A percentile compares a stretch with the other conserved stretches of the same genome.
These are phyloP conservation scores for Angophora floribunda DNA, from an alignment of 345 rosid species.

Conservation along the genomic window DNA sequence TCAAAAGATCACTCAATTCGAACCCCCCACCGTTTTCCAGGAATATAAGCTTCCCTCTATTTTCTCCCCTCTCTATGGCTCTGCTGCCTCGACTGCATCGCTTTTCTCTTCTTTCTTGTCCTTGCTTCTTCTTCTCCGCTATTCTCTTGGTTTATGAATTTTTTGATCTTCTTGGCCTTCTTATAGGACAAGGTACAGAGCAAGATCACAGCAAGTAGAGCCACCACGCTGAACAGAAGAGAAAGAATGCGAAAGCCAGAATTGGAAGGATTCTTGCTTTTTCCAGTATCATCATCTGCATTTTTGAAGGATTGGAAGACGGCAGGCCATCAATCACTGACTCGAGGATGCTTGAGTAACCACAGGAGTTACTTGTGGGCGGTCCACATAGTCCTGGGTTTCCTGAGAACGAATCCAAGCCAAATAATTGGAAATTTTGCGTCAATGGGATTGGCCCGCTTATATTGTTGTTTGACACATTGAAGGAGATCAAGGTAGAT, in stretches of 20 bases:
- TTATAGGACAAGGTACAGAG: conserved; percentile 14
- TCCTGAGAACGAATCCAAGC: conserved; percentile 1
- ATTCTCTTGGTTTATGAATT: neutral
- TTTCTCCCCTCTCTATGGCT: neutral
- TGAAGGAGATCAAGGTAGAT: conserved; percentile 10
- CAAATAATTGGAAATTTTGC: conserved; percentile 10
- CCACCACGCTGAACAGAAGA: conserved; percentile 6
- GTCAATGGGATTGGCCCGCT: conserved; percentile 20
- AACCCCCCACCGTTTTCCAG: conserved; percentile 7
- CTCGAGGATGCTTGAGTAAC: neutral
- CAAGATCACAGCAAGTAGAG: conserved; percentile 13
- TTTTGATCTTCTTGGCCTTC: conserved; percentile 12
- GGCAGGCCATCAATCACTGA: neutral
- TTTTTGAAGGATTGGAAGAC: neutral
- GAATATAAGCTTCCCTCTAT: conserved; percentile 17
- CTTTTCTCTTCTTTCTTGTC: neutral
- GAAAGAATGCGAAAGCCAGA: neutral
- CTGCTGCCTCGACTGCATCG: neutral
- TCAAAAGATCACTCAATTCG: conserved; percentile 27
- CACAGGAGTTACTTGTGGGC: conserved; percentile 2
- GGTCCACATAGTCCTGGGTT: conserved; percentile 15
- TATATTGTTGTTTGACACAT: conserved; percentile 36
- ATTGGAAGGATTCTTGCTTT: neutral
- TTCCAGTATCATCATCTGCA: neutral
- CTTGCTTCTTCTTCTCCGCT: neutral